phyloP scores from a whole-genome alignment of 23 red algal genomes.

The Gracilariopsis chorda region DNA sequence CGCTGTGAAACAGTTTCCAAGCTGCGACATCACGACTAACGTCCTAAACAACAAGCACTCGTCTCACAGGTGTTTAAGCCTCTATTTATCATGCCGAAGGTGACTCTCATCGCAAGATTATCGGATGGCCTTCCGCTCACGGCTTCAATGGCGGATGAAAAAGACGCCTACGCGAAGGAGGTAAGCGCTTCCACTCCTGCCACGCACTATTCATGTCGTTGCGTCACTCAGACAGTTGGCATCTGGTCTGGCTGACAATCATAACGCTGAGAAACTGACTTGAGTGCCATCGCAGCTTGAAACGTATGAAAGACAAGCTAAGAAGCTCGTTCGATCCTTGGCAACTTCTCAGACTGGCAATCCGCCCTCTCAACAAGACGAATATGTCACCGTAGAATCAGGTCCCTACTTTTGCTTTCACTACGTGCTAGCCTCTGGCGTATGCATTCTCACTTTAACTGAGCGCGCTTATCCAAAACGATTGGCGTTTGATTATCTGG shows the following conservation, averaged over 20 bases:
- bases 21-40: too few relatives aligned
- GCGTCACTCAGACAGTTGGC: too few relatives aligned
- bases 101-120: constrained; percentile 88
- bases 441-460: constrained; percentile 85
- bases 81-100: constrained; percentile 96
- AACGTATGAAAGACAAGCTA: constrained; percentile 83
- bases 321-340: constrained; percentile 79
- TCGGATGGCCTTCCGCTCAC: constrained; percentile 89
- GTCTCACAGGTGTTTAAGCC: too few relatives aligned
- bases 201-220: too few relatives aligned
- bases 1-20: too few relatives aligned
- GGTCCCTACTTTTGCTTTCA: constrained; percentile 90
- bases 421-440: constrained; percentile 72
- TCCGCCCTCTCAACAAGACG: neutral
- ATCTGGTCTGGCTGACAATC: too few relatives aligned
- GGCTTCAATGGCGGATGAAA: constrained; percentile 89
- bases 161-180: constrained; percentile 90
- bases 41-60: too few relatives aligned
- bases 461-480: constrained; percentile 91
- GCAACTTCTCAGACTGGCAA: constrained; percentile 9
- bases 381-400: constrained; percentile 82
- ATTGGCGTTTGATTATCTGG: constrained; percentile 94
- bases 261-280: neutral
- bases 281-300: constrained; percentile 25
- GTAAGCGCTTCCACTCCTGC: constrained; percentile 34